Percentiles rank a stretch among this genome's conserved stretches.
These are phyloP conservation scores for Letharia lupina DNA, from an alignment of 495 filamentous ascomycete genomes.

Conservation along the genomic window DNA sequence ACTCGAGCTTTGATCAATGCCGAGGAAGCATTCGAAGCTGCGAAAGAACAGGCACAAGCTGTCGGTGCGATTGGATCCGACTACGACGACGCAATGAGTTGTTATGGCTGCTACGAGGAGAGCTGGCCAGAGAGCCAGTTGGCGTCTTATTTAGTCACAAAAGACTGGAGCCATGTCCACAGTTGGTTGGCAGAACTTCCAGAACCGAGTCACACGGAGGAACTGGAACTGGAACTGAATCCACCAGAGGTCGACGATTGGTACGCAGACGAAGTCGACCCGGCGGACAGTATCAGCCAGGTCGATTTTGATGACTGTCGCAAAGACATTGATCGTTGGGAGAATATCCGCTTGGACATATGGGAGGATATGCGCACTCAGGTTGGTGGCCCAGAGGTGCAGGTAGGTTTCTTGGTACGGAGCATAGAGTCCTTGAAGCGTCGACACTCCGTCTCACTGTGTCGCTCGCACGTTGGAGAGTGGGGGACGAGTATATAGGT, in stretches of 20 bases:
- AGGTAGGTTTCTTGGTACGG: too few relatives aligned
- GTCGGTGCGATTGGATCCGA: not conserved
- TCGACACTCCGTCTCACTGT: not conserved
- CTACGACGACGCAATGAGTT: not conserved
- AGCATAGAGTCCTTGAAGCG: not conserved
- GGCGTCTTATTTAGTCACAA: not conserved
- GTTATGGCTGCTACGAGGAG: not conserved
- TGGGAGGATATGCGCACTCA: not conserved
- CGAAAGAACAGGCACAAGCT: not conserved
- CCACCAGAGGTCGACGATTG: too few relatives aligned
- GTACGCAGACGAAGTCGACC: not conserved
- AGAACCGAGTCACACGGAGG: too few relatives aligned
- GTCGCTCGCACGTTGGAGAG: not conserved
- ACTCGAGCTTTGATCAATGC: not conserved
- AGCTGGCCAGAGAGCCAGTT: not conserved
- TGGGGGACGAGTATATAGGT: not conserved
- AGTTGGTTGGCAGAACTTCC: not conserved
- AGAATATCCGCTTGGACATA: not conserved
- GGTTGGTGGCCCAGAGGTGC: too few relatives aligned
- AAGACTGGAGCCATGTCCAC: not conserved
- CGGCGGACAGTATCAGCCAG: not conserved
- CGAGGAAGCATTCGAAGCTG: not conserved
- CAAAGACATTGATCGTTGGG: slow-evolving; percentile 10
- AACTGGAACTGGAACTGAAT: too few relatives aligned
- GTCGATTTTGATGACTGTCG: not conserved